Evolutionary conservation across 1,284 basidiomycete species (phyloP).

Genomic region (Ustilago loliicola): DNA sequence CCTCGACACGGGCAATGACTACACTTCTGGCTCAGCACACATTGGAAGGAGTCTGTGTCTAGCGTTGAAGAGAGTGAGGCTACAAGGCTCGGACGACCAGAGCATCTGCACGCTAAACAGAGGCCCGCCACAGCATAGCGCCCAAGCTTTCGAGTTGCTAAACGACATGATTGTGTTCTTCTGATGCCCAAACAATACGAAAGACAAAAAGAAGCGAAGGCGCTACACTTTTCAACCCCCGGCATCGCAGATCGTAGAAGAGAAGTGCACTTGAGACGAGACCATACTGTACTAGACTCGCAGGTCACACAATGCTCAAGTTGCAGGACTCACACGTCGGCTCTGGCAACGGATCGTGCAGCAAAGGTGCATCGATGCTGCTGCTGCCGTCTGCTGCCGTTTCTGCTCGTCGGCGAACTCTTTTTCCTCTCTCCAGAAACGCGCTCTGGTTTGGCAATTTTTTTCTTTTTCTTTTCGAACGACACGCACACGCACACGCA

Average conservation of each 20-base stretch:
- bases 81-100: neutral
- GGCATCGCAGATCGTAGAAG: neutral
- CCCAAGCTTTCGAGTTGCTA: neutral
- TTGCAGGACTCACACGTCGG: slow-evolving; percentile 1
- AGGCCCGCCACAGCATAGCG: neutral
- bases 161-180: neutral
- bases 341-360: slow-evolving; percentile 7
- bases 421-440: neutral
- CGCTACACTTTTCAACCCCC: neutral
- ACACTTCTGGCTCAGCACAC: too few species aligned
- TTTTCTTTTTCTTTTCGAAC: neutral
- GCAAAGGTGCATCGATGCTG: slow-evolving; percentile 1
- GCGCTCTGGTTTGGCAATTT: slow-evolving; percentile 1
- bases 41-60: too few species aligned
- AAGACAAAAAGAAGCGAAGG: too few species aligned
- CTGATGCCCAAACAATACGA: too few species aligned
- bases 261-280: neutral
- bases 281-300: too few species aligned
- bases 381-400: neutral
- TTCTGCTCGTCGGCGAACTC: slow-evolving; percentile 10
- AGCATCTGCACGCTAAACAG: neutral
- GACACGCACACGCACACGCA: neutral
- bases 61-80: too few species aligned
- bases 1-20: too few species aligned
- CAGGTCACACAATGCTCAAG: neutral